Evolutionary conservation across 306 rosid species (phyloP), one percentile per base, ranked within the genome.

Genomic region (Lotus japonicus): DNA sequence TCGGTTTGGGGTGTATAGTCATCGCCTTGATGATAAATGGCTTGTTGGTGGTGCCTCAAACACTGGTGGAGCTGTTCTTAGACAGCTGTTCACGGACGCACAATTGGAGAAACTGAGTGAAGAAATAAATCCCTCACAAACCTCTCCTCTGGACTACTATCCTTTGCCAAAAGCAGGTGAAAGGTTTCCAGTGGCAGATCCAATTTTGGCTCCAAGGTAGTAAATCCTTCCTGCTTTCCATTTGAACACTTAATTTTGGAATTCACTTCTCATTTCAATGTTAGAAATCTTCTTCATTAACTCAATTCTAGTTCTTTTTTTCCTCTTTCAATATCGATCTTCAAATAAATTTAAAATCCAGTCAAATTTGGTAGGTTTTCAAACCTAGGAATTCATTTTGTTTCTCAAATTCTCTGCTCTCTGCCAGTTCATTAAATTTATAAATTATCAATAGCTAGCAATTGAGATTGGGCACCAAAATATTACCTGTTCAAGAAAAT

Each of bases 41-140:
- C 96, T 92, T 4, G 98, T 92, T 75, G 98, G 96, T 60, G 98
- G 96, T 46, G 98, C 98, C 58, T 92, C 98, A 78, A 92, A 92
- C 82, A 86, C 96, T 2, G 96, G 98, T 9, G 95, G 96, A 74
- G 92, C 90, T 44, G 92, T 84, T 72, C 95, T 92, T 69, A 86
- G 91, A 74, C 84, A 86, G 77, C 58, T 92, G 4, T 92, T 92
- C 69, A 87, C 91, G 0, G 95, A 92, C 55, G 84, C 84, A 67
- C 84, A 84, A 72, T 75, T 92, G 72, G 84, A 70, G 82, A 76
- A 81, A 50, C 72, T 92, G 74, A 92, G 96, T 48, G 81, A 78
- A 80, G 84, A 84, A 28, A 89, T 92, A 52, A 77, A 86, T 79
- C 95, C 96, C 76, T 81, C 83, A 51, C 75, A 81, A 70, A 58